Percentiles rank a stretch among this genome's conserved stretches.
Conservation (phyloP, 257 asterid species). For the Solanum raphanifolium region DNA sequence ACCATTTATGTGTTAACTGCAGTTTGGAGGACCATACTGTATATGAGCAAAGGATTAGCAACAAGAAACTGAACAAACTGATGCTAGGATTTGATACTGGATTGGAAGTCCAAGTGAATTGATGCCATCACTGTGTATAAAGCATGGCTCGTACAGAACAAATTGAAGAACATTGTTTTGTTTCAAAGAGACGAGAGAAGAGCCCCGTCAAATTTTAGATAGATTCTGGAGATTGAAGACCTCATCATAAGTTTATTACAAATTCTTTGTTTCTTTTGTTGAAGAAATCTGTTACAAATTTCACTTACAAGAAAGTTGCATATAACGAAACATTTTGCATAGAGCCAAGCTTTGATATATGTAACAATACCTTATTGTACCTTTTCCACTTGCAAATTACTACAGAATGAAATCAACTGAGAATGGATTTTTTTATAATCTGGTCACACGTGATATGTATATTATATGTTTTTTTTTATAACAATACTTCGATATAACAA, state of each 20-base stretch:
- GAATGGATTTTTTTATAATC: background rate
- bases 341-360: background rate
- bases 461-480: background rate
- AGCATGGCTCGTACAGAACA: background rate
- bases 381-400: background rate
- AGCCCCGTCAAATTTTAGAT: background rate
- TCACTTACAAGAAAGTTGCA: background rate
- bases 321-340: background rate
- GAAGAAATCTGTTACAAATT: background rate
- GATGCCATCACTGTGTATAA: background rate
- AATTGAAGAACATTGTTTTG: background rate
- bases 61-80: conserved; percentile 59
- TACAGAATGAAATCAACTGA: background rate
- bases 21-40: conserved; percentile 44
- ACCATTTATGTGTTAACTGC: background rate
- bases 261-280: background rate
- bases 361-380: background rate
- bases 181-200: background rate
- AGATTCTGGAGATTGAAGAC: background rate
- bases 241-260: background rate
- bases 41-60: conserved; percentile 65
- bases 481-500: background rate
- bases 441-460: background rate
- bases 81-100: conserved; percentile 59
- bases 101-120: background rate